Conservation (phyloP, 2,329 filamentous ascomycete genomes). For the Penicillium psychrosexuale region DNA sequence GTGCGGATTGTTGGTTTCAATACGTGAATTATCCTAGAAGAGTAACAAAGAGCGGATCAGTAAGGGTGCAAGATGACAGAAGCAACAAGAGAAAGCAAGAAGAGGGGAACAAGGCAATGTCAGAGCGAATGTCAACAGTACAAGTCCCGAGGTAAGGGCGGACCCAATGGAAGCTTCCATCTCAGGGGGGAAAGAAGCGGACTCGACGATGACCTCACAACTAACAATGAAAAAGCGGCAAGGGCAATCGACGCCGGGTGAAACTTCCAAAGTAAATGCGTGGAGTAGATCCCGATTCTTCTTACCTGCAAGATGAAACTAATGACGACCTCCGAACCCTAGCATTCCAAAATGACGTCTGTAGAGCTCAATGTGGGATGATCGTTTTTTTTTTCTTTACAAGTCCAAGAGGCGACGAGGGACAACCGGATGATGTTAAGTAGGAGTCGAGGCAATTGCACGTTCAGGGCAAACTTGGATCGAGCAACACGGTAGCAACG, state of each 20-base stretch:
- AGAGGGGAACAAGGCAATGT: conserved; percentile 2
- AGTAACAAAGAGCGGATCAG: conserved; percentile 21
- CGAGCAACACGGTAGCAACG: conserved; percentile 17
- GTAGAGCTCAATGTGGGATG: conserved; percentile 24
- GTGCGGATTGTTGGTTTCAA: conserved; percentile 25
- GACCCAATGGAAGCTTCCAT: conserved; percentile 17
- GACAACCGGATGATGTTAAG: conserved; percentile 8
- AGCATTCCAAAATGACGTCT: conserved; percentile 30
- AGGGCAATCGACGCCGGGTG: not conserved
- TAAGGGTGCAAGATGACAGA: conserved; percentile 8
- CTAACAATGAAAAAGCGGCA: not conserved
- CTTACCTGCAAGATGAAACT: conserved; percentile 26
- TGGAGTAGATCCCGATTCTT: conserved; percentile 5
- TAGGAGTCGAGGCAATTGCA: conserved; percentile 16
- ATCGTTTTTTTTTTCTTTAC: conserved; percentile 15
- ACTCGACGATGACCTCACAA: conserved; percentile 6
- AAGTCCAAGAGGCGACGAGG: conserved; percentile 16
- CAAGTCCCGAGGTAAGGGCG: conserved; percentile 12
- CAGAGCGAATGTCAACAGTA: conserved; percentile 10
- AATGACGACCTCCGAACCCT: conserved; percentile 19
- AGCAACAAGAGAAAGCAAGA: conserved; percentile 1
- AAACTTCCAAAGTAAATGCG: not conserved
- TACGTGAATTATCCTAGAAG: conserved; percentile 17
- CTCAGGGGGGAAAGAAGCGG: conserved; percentile 7
- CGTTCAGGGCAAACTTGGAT: conserved; percentile 7